A percentile compares a stretch with the other conserved stretches of the same genome.
phyloP scores from a whole-genome alignment of 805 yeast genomes.

The Blastobotrys chiropterorum region DNA sequence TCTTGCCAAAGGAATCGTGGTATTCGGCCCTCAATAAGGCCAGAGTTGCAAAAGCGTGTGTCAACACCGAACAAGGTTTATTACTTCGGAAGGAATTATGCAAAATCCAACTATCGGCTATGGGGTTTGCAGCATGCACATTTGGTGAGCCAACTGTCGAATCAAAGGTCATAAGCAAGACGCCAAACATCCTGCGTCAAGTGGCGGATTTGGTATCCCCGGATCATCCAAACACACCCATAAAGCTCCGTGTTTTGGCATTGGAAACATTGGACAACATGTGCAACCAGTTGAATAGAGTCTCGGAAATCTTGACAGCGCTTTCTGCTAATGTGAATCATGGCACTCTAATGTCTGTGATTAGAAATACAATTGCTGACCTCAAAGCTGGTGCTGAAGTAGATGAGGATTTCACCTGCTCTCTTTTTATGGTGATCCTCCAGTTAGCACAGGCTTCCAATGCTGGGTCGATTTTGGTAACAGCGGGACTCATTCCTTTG shows the following conservation, averaged over 20 bases:
- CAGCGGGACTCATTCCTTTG: conserved; percentile 71
- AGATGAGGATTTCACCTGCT: conserved; percentile 43
- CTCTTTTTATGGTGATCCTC: conserved; percentile 51
- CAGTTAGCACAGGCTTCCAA: conserved; percentile 46
- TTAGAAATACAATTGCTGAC: conserved; percentile 55
- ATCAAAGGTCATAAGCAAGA: conserved; percentile 61
- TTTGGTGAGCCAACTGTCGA: conserved; percentile 54
- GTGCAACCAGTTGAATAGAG: conserved; percentile 60
- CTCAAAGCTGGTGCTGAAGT: conserved; percentile 37
- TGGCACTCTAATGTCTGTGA: conserved; percentile 68
- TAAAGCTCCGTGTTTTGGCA: conserved; percentile 52
- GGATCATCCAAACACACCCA: conserved; percentile 45
- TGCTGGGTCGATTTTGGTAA: conserved; percentile 41
- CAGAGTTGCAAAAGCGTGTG: conserved; percentile 67
- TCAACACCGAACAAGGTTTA: conserved; percentile 45
- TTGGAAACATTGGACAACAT: conserved; percentile 63
- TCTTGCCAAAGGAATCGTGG: conserved; percentile 55
- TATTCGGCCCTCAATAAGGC: conserved; percentile 57
- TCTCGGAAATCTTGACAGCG: conserved; percentile 68
- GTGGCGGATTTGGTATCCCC: conserved; percentile 70
- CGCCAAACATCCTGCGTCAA: conserved; percentile 62
- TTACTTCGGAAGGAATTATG: conserved; percentile 53
- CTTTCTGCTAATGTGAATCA: conserved; percentile 84
- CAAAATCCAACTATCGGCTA: conserved; percentile 57
- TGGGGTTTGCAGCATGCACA: conserved; percentile 56